These are phyloP conservation scores for Sporothrix dimorphospora DNA, from an alignment of 2,329 filamentous ascomycete genomes.

Conservation along the genomic window DNA sequence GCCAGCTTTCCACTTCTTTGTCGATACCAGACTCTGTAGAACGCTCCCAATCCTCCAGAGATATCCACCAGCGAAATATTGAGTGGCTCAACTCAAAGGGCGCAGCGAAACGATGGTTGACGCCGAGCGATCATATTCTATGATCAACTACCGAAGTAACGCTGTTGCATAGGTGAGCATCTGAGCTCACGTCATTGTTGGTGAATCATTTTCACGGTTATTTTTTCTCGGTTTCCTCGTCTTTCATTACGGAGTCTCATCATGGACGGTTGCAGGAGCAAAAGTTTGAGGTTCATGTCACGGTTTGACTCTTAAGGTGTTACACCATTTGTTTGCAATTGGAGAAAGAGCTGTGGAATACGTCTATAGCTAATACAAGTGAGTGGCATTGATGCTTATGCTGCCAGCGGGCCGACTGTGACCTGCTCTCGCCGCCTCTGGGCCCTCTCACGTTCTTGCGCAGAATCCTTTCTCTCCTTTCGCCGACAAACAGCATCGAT, in stretches of 20 bases:
- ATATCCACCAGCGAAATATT: not conserved
- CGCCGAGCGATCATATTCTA: not conserved
- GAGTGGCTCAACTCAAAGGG: not conserved
- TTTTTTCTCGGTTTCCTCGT: not conserved
- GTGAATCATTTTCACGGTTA: no score
- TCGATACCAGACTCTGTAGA: not conserved
- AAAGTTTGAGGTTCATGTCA: not conserved
- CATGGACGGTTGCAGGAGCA: not conserved
- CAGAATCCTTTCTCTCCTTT: slow-evolving; percentile 44
- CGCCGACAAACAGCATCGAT: slow-evolving; percentile 58
- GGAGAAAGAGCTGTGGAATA: not conserved
- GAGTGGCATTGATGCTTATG: slow-evolving; percentile 36
- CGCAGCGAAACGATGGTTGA: not conserved
- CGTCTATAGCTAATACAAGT: slow-evolving; percentile 7
- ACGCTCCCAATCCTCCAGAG: not conserved
- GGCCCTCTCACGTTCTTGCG: slow-evolving; percentile 45
- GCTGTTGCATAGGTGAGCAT: not conserved
- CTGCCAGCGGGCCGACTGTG: slow-evolving; percentile 53
- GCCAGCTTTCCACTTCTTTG: not conserved
- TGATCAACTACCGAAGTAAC: not conserved
- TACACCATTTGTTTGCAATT: not conserved
- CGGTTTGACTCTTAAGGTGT: not conserved
- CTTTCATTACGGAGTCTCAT: not conserved
- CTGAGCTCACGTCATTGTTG: no score
- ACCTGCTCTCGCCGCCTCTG: slow-evolving; percentile 56